Base-by-base conservation (phyloP, 2,329 filamentous ascomycete genomes). In the Hypoxylon sp. region DNA sequence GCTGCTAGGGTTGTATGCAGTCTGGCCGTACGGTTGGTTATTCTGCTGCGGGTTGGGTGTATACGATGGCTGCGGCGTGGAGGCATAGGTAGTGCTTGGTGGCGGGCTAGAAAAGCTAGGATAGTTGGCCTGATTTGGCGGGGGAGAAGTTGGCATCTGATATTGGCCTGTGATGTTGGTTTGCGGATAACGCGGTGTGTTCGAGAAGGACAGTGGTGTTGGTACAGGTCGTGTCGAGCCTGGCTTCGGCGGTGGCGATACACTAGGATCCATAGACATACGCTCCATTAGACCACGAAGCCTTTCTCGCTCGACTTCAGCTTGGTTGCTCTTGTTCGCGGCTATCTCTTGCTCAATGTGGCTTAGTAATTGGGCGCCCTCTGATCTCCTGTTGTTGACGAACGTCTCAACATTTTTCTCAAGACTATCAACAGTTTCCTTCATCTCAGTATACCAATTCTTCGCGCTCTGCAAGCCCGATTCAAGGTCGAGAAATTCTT, bases 391-490 rank as follows among this genome's bases (percentile, higher is more conserved):
- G 79, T 99, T 99, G 83, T 94, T 97, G 72, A 99, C 95, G 81
- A 99, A 99, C 0, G 92, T 92, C 72, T 98, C 95, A 1, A 99
- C 96, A 75, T 99, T 99, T 86, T 97, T 96, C 75, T 94, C 90
- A 44, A 98, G 84, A 77, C 93, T 97, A 72, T 95, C 92, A 0
- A 97, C 94, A 0, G 94, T 98, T 71, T 98, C 94, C 75, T 91
- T 92, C 94, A 98, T 99, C 79, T 98, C 96, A 2, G 88, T 88
- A 78, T 99, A 99, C 88, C 97, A 99, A 60, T 90, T 91, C 81
- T 96, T 95, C 6, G 97, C 96, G 72, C 95, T 91, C 76, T 92
- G 88, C 3, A 99, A 85, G 1, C 96, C 96, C 7, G 94, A 92
- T 71, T 93, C 89, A 11, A 99, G 87, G 75, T 97, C 95, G 66